Base-by-base conservation (phyloP, 2,329 filamentous ascomycete species). In the Trichothecium sympodiale region DNA sequence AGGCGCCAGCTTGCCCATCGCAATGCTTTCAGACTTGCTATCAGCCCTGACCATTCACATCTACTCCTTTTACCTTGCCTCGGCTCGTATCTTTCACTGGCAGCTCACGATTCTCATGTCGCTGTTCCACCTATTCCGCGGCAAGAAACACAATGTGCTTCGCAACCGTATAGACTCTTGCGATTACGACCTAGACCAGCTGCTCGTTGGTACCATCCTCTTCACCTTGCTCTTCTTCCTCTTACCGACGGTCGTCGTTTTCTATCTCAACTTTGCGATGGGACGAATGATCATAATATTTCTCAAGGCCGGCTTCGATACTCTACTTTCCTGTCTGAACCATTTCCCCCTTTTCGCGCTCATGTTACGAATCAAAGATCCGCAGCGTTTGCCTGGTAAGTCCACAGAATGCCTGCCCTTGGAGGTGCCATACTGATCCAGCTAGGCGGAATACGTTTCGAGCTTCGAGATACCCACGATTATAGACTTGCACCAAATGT, bases 161-260 rank as follows among this genome's bases (percentile, higher is more conserved):
- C 83, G 93, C 42, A 94, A 95, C 53, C 87, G 91, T 60, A 96
- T 98, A 50, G 91, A 98, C 56, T 94, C 88, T 32, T 98, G 91
- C 67, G 91, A 96, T 61, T 98, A 98, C 61, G 91, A 96, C 54
- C 74, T 98, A 17, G 91, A 98, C 54, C 93, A 98, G 60, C 74
- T 98, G 4, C 77, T 98, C 6, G 79, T 98, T 7, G 91, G 91
- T 41, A 98, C 91, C 1, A 96, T 98, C 40, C 67, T 98, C 15
- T 98, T 98, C 54, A 96, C 91, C 0, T 67, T 98, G 7, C 72
- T 98, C 2, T 94, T 94, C 61, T 98, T 96, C 56, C 69, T 98
- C 13, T 67, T 98, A 4, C 91, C 91, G 0, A 98, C 91, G 0
- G 87, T 98, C 17, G 77, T 89, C 36, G 91, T 98, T 30, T 98